Evolutionary conservation across 2,329 filamentous ascomycete genomes (phyloP), one percentile per base, ranked within the genome.

Genomic region (Ampelomyces quisqualis): DNA sequence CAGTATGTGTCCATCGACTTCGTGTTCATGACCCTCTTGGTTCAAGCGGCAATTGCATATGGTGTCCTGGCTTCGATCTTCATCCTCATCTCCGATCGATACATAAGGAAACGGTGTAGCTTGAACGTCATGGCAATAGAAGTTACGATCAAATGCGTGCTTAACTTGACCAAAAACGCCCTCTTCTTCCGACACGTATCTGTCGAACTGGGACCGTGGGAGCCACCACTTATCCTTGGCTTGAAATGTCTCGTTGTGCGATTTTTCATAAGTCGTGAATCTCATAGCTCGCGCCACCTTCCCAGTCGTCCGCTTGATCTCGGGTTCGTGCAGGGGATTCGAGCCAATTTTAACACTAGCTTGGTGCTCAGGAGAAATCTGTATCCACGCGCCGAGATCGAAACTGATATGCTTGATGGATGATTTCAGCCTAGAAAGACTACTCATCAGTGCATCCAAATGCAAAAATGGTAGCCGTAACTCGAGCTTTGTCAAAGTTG

Each of bases 341-440:
- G 20, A 10, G 14, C 27, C 9, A 14, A 22, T 5, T n/a, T 20
- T 20, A 22, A n/a, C n/a, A n/a, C n/a, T n/a, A n/a, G n/a, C n/a
- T n/a, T n/a, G n/a, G n/a, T 21, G 24, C 10, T 53, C 32, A 7
- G 53, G 53, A 35, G 46, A 57, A 4, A 48, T 41, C 21, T 60
- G 58, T 6, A 57, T 20, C 55, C 55, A 62, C 4, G 58, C 57
- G n/a, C 60, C 60, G 4, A 63, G 23, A 33, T 60, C 60, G 11
- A 63, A 45, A 3, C 55, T 57, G 11, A 62, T 47, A 5, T 36
- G 40, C 14, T 41, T 29, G 11, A 63, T 51, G 1, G 20, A 20
- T 2, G 43, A 40, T 13, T 40, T 43, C 0, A 10, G n/a, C 13
- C 35, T 19, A 15, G 35, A 18, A 11, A 58, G n/a, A 17, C 36